Percentiles rank a stretch among this genome's conserved stretches.
Evolutionary conservation across 129 eudicot genomes (phyloP).

Genomic region (Lactuca saligna): DNA sequence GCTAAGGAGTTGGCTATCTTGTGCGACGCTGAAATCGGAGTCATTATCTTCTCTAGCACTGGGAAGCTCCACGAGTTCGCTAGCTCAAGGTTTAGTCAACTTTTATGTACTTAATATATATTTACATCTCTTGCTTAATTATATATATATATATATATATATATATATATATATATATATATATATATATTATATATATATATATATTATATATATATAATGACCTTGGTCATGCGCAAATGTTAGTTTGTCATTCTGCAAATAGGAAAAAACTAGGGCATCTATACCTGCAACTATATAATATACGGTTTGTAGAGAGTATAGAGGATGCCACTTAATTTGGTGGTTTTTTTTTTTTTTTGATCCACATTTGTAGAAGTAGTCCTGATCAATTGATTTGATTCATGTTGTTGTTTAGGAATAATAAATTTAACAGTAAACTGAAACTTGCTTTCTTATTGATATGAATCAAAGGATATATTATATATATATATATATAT

Average conservation of each 20-base stretch:
- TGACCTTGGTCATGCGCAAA: not conserved
- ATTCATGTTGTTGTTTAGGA: not conserved
- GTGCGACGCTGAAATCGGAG: slow-evolving; percentile 83
- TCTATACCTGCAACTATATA: not conserved
- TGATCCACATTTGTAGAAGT: not conserved
- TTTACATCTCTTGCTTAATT: slow-evolving; percentile 9
- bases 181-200: too few relatives aligned
- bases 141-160: too few relatives aligned
- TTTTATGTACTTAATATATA: not conserved
- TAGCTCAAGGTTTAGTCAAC: slow-evolving; percentile 59
- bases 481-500: too few relatives aligned
- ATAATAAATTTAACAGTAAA: too few relatives aligned
- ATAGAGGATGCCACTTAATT: not conserved
- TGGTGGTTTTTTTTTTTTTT: too few relatives aligned
- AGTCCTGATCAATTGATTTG: not conserved
- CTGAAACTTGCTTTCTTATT: too few relatives aligned
- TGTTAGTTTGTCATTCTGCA: not conserved
- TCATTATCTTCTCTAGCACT: slow-evolving; percentile 72
- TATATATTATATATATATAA: too few relatives aligned
- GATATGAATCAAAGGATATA: too few relatives aligned
- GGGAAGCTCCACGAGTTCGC: slow-evolving; percentile 78
- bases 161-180: too few relatives aligned
- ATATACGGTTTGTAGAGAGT: not conserved
- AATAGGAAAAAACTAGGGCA: not conserved
- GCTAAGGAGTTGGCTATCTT: slow-evolving; percentile 78